Conservation (phyloP, 768 basidiomycete species). For the Lyophyllum shimeji region DNA sequence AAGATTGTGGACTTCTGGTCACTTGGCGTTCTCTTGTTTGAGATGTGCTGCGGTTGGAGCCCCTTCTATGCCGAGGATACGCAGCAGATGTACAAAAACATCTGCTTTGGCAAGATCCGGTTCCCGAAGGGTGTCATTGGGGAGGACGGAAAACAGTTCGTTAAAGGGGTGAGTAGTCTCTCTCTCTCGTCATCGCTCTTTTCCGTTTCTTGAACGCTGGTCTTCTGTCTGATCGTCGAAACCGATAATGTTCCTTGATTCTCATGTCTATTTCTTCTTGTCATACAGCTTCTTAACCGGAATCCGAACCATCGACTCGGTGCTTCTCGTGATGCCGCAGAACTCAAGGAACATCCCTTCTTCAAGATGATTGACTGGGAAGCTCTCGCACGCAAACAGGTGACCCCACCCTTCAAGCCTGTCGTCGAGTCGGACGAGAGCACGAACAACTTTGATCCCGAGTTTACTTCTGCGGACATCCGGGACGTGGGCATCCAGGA, state of each 20-base stretch:
- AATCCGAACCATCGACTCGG: constrained; percentile 98
- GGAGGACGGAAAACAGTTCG: constrained; percentile 98
- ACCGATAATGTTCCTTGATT: constrained; percentile 17
- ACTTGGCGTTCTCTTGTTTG: constrained; percentile 92
- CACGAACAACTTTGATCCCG: constrained; percentile 97
- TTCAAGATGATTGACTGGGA: constrained; percentile 92
- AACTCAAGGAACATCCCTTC: constrained; percentile 95
- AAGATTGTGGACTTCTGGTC: constrained; percentile 99
- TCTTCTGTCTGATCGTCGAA: neutral
- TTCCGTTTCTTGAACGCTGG: constrained; percentile 11
- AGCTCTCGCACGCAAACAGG: constrained; percentile 81
- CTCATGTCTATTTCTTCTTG: neutral
- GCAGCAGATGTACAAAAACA: constrained; percentile 99
- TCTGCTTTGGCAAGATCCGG: constrained; percentile 97
- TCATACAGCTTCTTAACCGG: constrained; percentile 86
- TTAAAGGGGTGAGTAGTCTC: constrained; percentile 81
- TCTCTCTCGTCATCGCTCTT: constrained; percentile 7
- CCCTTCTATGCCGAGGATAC: constrained; percentile 99
- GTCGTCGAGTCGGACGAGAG: constrained; percentile 97
- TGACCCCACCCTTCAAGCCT: constrained; percentile 97
- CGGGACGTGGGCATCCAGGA: constrained; percentile 65
- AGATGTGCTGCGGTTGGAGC: constrained; percentile 99
- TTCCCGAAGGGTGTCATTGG: constrained; percentile 97
- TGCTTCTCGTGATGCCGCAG: constrained; percentile 84
- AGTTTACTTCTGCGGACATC: constrained; percentile 93